Evolutionary conservation across 2,329 filamentous ascomycete species (phyloP), one percentile per base, ranked within the genome.

Genomic region (Ophiocordyceps unilateralis): DNA sequence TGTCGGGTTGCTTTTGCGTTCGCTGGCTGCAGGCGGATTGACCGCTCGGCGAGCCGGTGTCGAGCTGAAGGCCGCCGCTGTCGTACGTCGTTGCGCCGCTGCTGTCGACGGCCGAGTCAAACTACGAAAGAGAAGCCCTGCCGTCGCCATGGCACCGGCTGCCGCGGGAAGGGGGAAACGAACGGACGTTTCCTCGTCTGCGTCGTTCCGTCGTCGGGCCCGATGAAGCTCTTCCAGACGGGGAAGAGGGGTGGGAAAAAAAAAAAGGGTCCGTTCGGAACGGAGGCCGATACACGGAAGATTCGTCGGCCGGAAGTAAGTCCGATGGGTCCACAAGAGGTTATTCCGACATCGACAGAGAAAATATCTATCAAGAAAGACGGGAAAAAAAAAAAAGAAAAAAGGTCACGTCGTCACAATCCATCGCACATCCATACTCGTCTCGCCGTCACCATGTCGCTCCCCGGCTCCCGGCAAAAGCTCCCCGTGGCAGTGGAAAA

Each of bases 401-500:
- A 26, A 26, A 8, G 12, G 3, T 8, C n/a, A n/a, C n/a, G n/a
- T n/a, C n/a, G 3, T 3, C 10, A 14, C 26, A 12, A 4, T 6
- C 15, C 2, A 8, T 34, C 32, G 9, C 32, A 17, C 5, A 3
- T 17, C 6, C 15, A 34, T 34, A 10, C 12, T 15, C 30, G 15
- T 32, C 12, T 32, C 30, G 15, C 32, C 15, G 15, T 17, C 15
- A 17, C 32, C n/a, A 34, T 66, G 58, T 53, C 64, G 23, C 47
- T 61, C 42, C 49, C 61, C 39, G 50, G 50, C 46, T 56, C 62
- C 46, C 60, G 63, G 47, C 59, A 64, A 47, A 74, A 73, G 55
- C 66, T 77, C 45, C 72, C 76, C 39, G 69, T 83, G 48, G 74
- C 70, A 15, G 81, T 86, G 56, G 70, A 79, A 47, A 93, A 93